phyloP scores from a whole-genome alignment of 2,329 filamentous ascomycete genomes.

The Botrytis elliptica region DNA sequence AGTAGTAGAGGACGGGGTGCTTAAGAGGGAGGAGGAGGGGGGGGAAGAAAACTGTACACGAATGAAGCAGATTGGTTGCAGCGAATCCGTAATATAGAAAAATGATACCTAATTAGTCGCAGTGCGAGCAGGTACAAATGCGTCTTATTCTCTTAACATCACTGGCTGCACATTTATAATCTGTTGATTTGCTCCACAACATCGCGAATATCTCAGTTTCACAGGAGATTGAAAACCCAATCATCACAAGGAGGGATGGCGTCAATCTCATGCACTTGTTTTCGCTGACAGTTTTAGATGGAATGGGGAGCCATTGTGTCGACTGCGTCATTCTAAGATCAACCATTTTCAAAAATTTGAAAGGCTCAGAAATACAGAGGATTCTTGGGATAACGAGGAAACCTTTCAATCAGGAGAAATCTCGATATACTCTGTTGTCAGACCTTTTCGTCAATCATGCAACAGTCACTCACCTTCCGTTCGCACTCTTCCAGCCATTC shows the following conservation, averaged over 20 bases:
- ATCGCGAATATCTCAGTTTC: background rate
- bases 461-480: background rate
- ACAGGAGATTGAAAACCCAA: background rate
- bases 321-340: background rate
- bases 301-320: background rate
- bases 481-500: background rate
- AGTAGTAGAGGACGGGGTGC: background rate
- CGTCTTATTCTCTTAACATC: background rate
- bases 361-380: background rate
- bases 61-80: slow-evolving; percentile 5
- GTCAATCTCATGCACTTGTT: background rate
- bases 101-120: slow-evolving; percentile 10
- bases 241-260: background rate
- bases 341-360: background rate
- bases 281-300: background rate
- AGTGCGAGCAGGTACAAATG: background rate
- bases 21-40: background rate
- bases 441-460: background rate
- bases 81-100: slow-evolving; percentile 20
- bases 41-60: slow-evolving; percentile 7
- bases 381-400: background rate
- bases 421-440: background rate
- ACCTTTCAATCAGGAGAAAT: background rate
- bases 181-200: background rate
- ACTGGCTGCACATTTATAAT: background rate